Percentiles rank a stretch among this genome's conserved stretches.
phyloP scores from a whole-genome alignment of 805 yeast genomes.

The Hanseniaspora guilliermondii region DNA sequence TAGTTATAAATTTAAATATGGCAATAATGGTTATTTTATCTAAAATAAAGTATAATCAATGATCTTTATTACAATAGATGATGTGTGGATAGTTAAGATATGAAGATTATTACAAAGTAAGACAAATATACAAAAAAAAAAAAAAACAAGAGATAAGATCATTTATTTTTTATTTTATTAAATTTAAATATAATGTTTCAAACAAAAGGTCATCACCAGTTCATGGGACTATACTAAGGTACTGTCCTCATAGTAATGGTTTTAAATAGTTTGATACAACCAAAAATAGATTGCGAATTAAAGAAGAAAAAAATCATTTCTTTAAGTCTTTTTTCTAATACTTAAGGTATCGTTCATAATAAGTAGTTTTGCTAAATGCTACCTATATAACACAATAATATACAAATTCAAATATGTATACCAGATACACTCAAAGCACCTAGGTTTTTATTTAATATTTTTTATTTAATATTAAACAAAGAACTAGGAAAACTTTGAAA shows the following conservation, averaged over 20 bases:
- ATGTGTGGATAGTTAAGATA: too few species aligned
- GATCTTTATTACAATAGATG: too few species aligned
- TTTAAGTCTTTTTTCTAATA: conserved; percentile 1
- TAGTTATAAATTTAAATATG: too few species aligned
- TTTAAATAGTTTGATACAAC: conserved; percentile 41
- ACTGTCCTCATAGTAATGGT: conserved; percentile 65
- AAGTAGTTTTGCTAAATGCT: not conserved
- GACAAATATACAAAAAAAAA: not conserved
- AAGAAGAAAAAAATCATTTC: too few species aligned
- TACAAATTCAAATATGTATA: not conserved
- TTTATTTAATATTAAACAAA: not conserved
- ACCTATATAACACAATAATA: not conserved
- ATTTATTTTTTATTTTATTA: too few species aligned
- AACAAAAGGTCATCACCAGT: conserved; percentile 89
- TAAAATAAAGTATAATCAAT: too few species aligned
- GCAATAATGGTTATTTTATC: too few species aligned
- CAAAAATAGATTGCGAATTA: not conserved
- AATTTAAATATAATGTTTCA: conserved; percentile 50
- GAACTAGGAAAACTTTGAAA: too few species aligned
- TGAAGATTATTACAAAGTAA: too few species aligned
- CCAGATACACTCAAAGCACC: not conserved
- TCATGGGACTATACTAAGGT: conserved; percentile 49
- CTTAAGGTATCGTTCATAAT: not conserved
- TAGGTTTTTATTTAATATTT: not conserved
- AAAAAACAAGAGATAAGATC: not conserved